Percentiles rank a stretch among this genome's conserved stretches.
Evolutionary conservation across 441 rosid genomes (phyloP).

Genomic region (Pelargonium myrrhifolium): DNA sequence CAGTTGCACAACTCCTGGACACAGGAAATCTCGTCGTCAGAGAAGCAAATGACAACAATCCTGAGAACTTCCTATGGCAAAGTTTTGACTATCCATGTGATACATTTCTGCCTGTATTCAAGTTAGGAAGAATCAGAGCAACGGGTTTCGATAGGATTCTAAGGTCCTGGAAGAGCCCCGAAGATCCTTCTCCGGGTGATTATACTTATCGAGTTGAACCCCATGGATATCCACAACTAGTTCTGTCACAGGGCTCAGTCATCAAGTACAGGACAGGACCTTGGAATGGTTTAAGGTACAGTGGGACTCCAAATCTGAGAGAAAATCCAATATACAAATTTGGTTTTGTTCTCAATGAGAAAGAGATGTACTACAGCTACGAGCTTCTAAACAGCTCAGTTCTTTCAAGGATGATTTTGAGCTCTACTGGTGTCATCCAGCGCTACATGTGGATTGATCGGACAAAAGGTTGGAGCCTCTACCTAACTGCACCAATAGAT

Average conservation of each 20-base stretch:
- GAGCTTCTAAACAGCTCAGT: background rate
- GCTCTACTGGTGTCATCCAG: conserved; percentile 3
- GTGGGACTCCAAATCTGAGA: background rate
- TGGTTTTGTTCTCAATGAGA: conserved; percentile 13
- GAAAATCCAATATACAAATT: background rate
- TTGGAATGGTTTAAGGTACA: conserved; percentile 18
- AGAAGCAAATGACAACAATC: background rate
- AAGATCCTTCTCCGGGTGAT: conserved; percentile 5
- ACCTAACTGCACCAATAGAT: conserved; percentile 1
- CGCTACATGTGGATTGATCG: conserved; percentile 10
- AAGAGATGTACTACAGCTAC: conserved; percentile 15
- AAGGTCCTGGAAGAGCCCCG: background rate
- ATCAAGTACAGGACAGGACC: conserved; percentile 13
- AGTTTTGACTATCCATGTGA: background rate
- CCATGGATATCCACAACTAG: conserved; percentile 16
- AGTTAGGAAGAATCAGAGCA: background rate
- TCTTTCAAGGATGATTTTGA: conserved; percentile 7
- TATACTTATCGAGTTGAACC: conserved; percentile 9
- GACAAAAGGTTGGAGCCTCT: conserved; percentile 3
- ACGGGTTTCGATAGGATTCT: background rate
- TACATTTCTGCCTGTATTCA: background rate
- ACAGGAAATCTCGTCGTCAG: background rate
- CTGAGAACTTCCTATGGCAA: background rate
- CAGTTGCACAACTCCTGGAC: background rate
- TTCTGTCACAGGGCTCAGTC: background rate